Conservation (phyloP, 78 protist species). For the Bigelowiella natans region DNA sequence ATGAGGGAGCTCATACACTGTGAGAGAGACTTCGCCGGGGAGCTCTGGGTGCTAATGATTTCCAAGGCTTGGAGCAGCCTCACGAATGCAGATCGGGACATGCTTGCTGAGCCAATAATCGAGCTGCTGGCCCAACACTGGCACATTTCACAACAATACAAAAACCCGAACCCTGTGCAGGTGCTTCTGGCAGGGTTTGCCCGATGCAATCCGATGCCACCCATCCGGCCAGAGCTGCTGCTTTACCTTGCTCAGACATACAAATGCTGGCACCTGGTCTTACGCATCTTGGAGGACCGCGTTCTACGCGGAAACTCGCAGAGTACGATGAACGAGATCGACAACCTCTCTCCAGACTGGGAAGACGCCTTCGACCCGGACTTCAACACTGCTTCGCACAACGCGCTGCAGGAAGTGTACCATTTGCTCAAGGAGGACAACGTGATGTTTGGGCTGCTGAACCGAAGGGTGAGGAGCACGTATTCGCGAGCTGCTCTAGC, state of each 20-base stretch:
- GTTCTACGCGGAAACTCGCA: neutral
- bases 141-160: neutral
- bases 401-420: neutral
- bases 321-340: slow-evolving; percentile 12
- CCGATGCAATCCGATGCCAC: slow-evolving; percentile 44
- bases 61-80: slow-evolving; percentile 4
- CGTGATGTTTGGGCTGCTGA: slow-evolving; percentile 13
- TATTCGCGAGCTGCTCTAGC: slow-evolving; percentile 5
- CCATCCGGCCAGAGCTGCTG: slow-evolving; percentile 45
- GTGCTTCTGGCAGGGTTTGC: slow-evolving; percentile 39
- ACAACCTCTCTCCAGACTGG: slow-evolving; percentile 1
- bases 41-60: neutral
- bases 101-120: slow-evolving; percentile 11
- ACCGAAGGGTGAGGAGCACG: neutral
- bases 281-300: slow-evolving; percentile 34
- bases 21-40: neutral
- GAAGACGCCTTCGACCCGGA: neutral
- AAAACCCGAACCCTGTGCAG: slow-evolving; percentile 28
- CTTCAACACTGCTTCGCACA: neutral
- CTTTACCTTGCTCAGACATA: slow-evolving; percentile 40
- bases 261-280: slow-evolving; percentile 48
- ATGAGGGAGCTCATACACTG: slow-evolving; percentile 14
- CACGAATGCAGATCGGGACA: neutral
- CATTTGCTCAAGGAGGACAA: slow-evolving; percentile 12
- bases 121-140: neutral